Evolutionary conservation across 2,329 filamentous ascomycete species (phyloP), one percentile per base, ranked within the genome.

Genomic region (Fusarium sp.): DNA sequence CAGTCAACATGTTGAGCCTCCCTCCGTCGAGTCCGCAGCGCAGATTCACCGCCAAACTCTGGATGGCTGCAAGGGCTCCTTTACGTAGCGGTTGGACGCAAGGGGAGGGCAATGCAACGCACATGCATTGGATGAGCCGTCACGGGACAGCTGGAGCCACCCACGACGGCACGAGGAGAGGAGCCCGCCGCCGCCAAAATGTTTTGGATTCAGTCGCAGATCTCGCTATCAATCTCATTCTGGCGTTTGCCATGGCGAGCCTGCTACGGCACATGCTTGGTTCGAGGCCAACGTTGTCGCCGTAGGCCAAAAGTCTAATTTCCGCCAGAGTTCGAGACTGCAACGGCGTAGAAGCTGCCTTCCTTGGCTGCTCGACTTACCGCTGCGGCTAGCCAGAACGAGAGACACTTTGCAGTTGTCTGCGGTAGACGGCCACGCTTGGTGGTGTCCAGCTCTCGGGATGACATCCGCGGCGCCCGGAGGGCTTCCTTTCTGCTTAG

Each of bases 21-120:
- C 50, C 40, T 50, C 48, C 38, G 59, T 47, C 13, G 12, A 34
- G 12, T 34, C 12, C 31, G 26, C 26, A 28, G 26, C 19, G 9
- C 31, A 70, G 49, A 67, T 71, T 68, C 68, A 70, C 68, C 68
- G 68, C 66, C 65, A 66, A 49, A 58, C 32, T 39, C 40, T 52
- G 55, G 44, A 52, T 56, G 31, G 49, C 48, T 43, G 51, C 44
- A 57, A 59, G 57, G 41, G 53, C 53, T 51, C 43, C 24, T 44
- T 49, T 50, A 36, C 53, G 66, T 44, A 64, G 62, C 51, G 56
- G 44, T 53, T 57, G 57, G 40, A 68, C 42, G 66, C 59, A 68
- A 70, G 64, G 57, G 59, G 61, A 68, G 46, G 56, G 43, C 31
- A 56, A 51, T 65, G 61, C 45, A 35, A 58, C 62, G 39, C 56